Evolutionary conservation across 495 filamentous ascomycete species (phyloP), one percentile per base, ranked within the genome.

Genomic region (Letharia columbiana): DNA sequence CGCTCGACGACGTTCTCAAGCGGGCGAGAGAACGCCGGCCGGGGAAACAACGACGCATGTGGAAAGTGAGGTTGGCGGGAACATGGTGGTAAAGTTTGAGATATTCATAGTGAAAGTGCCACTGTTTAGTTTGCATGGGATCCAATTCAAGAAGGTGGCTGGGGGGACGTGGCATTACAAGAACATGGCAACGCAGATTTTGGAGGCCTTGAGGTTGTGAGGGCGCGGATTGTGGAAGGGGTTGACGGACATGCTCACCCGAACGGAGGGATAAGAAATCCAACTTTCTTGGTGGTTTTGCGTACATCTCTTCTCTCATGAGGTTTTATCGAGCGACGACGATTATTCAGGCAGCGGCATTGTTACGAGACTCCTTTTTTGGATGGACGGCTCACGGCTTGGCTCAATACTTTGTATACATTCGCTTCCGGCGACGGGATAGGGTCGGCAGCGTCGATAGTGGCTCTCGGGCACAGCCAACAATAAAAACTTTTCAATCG

Each of bases 121-220:
- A 37, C 77, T 99, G 60, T 88, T 99, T 69, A 90, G 88, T 31
- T 76, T 99, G 67, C 92, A 98, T 71, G 94, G 94, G 52, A 91
- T 99, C 60, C 94, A 99, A 75, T 99, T 99, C 80, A 99, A 99
- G 82, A 91, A 93, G 75, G 87, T 98, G 57, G 86, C 90, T 40
- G 96, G 94, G 9, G 90, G 92, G 49, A 96, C 94, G 67, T 97
- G 92, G 92, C 92, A 96, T 76, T 99, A 97, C 74, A 96, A 96
- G 78, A 90, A 91, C 68, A 91, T 98, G 90, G 94, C 94, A 54
- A 91, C 95, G 75, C 90, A 90, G 73, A 98, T 99, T 74, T 79
- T 99, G 69, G 84, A 88, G 71, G 92, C 93, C 71, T 75, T 99
- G 73, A 84, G 90, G 73, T 82, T 98, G 67, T 97, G 77, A 79